phyloP scores from a whole-genome alignment of 495 filamentous ascomycete genomes.

The Tuber calosporum region DNA sequence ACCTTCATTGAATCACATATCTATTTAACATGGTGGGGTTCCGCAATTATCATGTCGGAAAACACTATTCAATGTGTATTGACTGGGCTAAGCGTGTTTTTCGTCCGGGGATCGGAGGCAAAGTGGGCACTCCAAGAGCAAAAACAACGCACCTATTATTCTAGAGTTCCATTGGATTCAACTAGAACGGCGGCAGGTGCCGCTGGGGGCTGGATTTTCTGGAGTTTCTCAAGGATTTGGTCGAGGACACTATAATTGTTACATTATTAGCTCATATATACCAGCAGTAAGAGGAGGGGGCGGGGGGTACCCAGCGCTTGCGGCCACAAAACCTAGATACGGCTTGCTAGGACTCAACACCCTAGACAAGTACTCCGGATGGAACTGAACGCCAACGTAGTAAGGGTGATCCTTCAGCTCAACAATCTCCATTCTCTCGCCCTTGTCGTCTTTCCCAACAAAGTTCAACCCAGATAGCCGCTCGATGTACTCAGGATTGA shows the following conservation, averaged over 20 bases:
- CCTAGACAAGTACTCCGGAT: constrained; percentile 71
- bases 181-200: constrained; percentile 3
- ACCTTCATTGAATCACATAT: neutral
- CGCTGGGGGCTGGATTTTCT: neutral
- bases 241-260: constrained; percentile 23
- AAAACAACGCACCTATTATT: constrained; percentile 6
- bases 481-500: constrained; percentile 61
- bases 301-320: constrained; percentile 52
- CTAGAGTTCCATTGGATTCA: constrained; percentile 14
- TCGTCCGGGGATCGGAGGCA: constrained; percentile 6
- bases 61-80: constrained; percentile 8
- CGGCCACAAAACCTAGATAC: constrained; percentile 82
- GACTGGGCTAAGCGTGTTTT: constrained; percentile 7
- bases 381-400: constrained; percentile 85
- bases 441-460: constrained; percentile 71
- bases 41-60: constrained; percentile 18
- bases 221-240: constrained; percentile 22
- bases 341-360: constrained; percentile 68
- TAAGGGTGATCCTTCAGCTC: constrained; percentile 85
- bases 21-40: neutral
- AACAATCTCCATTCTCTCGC: constrained; percentile 82
- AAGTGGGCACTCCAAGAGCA: constrained; percentile 6
- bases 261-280: neutral
- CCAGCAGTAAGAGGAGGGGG: neutral
- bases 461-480: constrained; percentile 58